Percentiles rank a stretch among this genome's conserved stretches.
Evolutionary conservation across 768 basidiomycete genomes (phyloP).

Genomic region (Flagelloscypha sp.): DNA sequence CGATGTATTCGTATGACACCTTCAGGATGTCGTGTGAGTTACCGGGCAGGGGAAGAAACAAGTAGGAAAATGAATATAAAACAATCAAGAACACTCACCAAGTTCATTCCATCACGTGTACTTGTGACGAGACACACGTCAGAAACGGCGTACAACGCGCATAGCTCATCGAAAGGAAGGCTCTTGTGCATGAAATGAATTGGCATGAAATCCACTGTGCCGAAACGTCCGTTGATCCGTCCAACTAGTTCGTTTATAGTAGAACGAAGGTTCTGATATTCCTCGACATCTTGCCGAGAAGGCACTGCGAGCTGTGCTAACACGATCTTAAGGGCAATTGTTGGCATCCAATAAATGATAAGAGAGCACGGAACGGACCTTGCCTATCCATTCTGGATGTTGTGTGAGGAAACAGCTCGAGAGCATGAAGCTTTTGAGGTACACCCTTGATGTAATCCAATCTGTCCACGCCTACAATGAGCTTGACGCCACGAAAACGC

Average conservation of each 20-base stretch:
- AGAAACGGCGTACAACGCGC: conserved; percentile 93
- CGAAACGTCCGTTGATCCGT: conserved; percentile 96
- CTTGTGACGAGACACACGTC: conserved; percentile 94
- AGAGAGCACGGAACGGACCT: conserved; percentile 24
- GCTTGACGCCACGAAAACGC: conserved; percentile 89
- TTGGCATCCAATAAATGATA: conserved; percentile 7
- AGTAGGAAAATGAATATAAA: conserved; percentile 9
- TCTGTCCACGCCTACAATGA: conserved; percentile 97
- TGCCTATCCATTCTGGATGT: conserved; percentile 99
- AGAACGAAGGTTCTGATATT: conserved; percentile 94
- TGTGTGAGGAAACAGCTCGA: conserved; percentile 95
- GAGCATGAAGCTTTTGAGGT: conserved; percentile 93
- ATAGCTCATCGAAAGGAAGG: conserved; percentile 87
- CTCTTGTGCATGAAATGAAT: conserved; percentile 99
- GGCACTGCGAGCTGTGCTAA: conserved; percentile 96
- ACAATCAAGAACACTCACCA: conserved; percentile 48
- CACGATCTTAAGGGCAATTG: conserved; percentile 54
- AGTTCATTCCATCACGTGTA: conserved; percentile 98
- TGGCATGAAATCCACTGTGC: conserved; percentile 99
- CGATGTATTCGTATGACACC: conserved; percentile 99
- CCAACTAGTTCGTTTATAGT: conserved; percentile 98
- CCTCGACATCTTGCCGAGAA: conserved; percentile 96
- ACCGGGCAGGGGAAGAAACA: conserved; percentile 19
- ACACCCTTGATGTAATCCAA: conserved; percentile 99
- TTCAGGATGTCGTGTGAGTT: conserved; percentile 23